These are phyloP conservation scores for Herpetomonas samuelpessoai DNA, from an alignment of 208 protist genomes.

Conservation along the genomic window DNA sequence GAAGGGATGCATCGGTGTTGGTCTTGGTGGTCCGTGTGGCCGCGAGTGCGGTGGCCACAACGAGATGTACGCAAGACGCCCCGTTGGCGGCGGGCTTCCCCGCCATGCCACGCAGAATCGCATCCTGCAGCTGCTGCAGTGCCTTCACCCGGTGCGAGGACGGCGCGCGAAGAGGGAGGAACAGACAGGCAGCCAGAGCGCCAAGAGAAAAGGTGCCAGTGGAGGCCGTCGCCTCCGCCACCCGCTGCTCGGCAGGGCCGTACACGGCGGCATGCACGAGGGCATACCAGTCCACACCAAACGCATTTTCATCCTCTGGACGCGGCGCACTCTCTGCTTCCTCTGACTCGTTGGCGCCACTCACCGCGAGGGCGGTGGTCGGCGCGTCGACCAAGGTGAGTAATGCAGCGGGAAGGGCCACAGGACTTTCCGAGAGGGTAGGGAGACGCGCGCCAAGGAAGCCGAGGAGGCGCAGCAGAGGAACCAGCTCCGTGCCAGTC, in stretches of 20 bases:
- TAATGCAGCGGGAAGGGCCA: conserved; percentile 23
- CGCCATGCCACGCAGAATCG: conserved; percentile 21
- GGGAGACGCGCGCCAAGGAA: conserved; percentile 26
- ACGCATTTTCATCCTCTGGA: conserved; percentile 4
- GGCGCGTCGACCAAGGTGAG: conserved; percentile 18
- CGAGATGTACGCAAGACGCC: conserved; percentile 8
- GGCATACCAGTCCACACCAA: conserved; percentile 46
- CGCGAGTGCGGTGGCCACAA: conserved; percentile 31
- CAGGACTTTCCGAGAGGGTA: conserved; percentile 10
- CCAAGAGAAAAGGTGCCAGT: conserved; percentile 5
- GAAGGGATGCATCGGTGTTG: no score
- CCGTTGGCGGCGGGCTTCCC: background rate
- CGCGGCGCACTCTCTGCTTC: no score
- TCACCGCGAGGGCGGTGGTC: background rate
- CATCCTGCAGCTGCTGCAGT: conserved; percentile 45
- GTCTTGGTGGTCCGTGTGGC: conserved; percentile 3
- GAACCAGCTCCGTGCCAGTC: conserved; percentile 6
- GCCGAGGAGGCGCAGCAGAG: conserved; percentile 25
- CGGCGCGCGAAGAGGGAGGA: conserved; percentile 50
- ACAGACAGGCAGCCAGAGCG: conserved; percentile 26
- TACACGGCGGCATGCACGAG: conserved; percentile 46
- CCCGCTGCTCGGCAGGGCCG: background rate
- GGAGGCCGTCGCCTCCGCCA: conserved; percentile 6
- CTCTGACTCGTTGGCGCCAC: background rate
- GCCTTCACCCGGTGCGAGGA: conserved; percentile 22